Evolutionary conservation across 2,329 filamentous ascomycete genomes (phyloP).

Genomic region (Daldinia eschscholtzii): DNA sequence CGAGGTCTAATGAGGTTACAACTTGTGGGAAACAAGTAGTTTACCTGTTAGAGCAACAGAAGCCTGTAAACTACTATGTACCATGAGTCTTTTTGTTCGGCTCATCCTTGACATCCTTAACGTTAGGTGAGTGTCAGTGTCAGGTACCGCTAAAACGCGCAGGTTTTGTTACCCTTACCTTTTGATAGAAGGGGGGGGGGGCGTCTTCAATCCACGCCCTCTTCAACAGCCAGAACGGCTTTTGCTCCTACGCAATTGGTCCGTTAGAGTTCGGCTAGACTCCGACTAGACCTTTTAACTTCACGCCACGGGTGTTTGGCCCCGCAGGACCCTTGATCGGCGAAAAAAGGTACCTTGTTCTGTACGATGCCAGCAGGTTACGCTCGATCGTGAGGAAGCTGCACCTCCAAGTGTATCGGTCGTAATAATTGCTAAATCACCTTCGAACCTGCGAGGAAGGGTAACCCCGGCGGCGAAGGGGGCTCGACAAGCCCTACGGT

Average conservation of each 20-base stretch:
- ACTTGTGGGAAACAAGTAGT: conserved; percentile 3
- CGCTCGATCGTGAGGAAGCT: conserved; percentile 26
- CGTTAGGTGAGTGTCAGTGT: conserved; percentile 1
- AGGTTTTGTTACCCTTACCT: neutral
- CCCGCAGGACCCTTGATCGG: conserved; percentile 32
- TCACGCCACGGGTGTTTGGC: conserved; percentile 7
- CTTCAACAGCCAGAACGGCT: neutral
- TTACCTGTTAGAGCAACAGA: neutral
- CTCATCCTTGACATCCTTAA: neutral
- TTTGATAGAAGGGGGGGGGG: neutral
- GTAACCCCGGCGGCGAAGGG: conserved; percentile 8
- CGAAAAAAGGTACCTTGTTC: conserved; percentile 28
- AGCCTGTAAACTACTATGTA: neutral
- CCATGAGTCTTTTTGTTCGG: conserved; percentile 8
- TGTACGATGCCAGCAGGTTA: conserved; percentile 33
- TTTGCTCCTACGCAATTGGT: neutral
- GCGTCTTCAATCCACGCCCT: conserved; percentile 1
- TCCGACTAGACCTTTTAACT: conserved; percentile 3
- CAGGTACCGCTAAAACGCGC: neutral
- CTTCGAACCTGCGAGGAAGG: conserved; percentile 14
- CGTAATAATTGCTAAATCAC: conserved; percentile 25
- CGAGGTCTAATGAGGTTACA: conserved; percentile 13
- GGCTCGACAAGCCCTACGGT: neutral
- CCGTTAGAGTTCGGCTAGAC: conserved; percentile 6
- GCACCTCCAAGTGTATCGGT: conserved; percentile 14